Conservation (phyloP, 139 green algal species). For the Ettlia oleoabundans region DNA sequence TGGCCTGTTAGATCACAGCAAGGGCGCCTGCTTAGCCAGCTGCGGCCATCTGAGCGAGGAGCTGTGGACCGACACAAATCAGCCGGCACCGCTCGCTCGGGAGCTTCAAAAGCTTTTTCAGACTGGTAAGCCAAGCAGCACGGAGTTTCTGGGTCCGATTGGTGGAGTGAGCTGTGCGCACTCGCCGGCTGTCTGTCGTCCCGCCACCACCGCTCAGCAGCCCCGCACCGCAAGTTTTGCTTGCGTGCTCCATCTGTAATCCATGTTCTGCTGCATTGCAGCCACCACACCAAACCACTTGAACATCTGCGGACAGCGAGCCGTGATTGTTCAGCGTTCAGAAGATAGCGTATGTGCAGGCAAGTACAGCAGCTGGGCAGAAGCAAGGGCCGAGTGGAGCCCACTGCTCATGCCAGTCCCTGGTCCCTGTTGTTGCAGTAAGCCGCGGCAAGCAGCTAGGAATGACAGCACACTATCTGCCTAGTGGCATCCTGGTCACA, state of each 20-base stretch:
- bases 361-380: too few species aligned
- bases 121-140: not conserved
- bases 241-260: too few species aligned
- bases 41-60: not conserved
- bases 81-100: not conserved
- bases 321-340: not conserved
- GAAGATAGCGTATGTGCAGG: constrained; percentile 20
- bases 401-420: too few species aligned
- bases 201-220: too few species aligned
- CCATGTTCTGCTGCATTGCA: not conserved
- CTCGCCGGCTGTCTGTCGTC: too few species aligned
- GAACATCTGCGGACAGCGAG: not conserved
- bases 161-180: too few species aligned
- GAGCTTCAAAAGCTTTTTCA: not conserved
- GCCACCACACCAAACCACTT: not conserved
- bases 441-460: constrained; percentile 27
- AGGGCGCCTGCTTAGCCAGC: not conserved
- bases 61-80: not conserved
- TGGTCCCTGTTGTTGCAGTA: too few species aligned
- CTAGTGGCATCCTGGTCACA: not conserved
- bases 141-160: not conserved
- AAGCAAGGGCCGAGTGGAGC: too few species aligned
- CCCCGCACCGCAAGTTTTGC: too few species aligned
- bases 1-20: not conserved
- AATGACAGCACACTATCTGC: constrained; percentile 20